Evolutionary conservation across 257 asterid genomes (phyloP).

Genomic region (Fraxinus anomala): DNA sequence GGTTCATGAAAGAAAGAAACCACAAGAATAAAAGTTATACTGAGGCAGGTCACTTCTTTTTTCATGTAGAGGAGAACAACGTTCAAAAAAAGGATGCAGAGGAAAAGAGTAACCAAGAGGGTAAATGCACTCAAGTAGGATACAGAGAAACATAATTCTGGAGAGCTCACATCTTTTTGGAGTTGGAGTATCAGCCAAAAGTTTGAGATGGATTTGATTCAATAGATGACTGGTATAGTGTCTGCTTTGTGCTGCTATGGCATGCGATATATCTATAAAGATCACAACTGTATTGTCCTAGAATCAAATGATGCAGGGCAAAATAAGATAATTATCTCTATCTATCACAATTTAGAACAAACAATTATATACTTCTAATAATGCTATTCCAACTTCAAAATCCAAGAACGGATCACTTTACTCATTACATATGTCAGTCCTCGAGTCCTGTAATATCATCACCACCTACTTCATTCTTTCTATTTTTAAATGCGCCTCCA

Average conservation of each 20-base stretch:
- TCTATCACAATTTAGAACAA: background rate
- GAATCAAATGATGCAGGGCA: background rate
- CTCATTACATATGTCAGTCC: background rate
- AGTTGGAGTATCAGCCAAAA: background rate
- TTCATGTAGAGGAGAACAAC: background rate
- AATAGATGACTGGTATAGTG: background rate
- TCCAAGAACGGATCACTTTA: background rate
- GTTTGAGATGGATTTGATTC: background rate
- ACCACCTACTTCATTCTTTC: background rate
- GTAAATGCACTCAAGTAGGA: background rate
- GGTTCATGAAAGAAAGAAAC: background rate
- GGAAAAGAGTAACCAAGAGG: background rate
- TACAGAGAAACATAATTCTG: background rate
- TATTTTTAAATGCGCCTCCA: background rate
- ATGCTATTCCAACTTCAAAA: slow-evolving; percentile 1
- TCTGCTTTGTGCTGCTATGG: background rate
- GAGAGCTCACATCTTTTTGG: background rate
- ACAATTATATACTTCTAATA: background rate
- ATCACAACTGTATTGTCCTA: background rate
- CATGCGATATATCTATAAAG: background rate
- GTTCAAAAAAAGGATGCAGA: background rate
- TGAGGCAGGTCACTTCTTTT: background rate
- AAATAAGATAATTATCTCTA: no score
- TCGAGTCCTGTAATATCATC: background rate
- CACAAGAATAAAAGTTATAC: background rate